Base-by-base conservation (phyloP, 169 alveolate species). In the Plasmodium fragile region DNA sequence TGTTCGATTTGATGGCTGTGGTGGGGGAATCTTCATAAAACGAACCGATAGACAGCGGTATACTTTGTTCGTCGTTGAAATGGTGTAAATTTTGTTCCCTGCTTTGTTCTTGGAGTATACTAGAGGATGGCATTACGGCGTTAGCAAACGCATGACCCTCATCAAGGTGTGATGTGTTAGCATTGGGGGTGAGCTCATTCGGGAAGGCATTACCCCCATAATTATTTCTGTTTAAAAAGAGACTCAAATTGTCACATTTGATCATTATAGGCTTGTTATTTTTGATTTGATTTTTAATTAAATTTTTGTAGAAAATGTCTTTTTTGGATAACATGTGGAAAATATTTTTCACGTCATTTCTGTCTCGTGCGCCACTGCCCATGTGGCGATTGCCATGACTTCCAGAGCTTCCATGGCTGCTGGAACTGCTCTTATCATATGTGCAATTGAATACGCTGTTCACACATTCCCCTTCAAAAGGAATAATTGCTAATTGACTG, bases 241-340 rank as follows among this genome's bases (percentile, higher is more conserved):
- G 69, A 82, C 32, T 82, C 30, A 82, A 41, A 30, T 82, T 41
- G 36, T 65, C 73, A 10, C 92, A 82, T 28, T 69, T 82, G 18
- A 82, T 82, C 92, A 65, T 39, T n/a, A 82, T 16, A 4, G 92
- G 92, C 41, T 82, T 82, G 69, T 69, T 65, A 43, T 32, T 82
- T 52, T 82, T 65, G 41, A 82, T 34, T 36, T 82, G 34, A 36
- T 34, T 82, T 32, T 82, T 82, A 10, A 82, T 39, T 28, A 78
- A 28, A 36, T 82, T 82, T 65, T 82, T 41, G 43, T 82, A 82
- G 32, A 82, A 25, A 8, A 82, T 82, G 49, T 82, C 92, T 82
- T 82, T 82, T 82, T 52, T 65, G 41, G 80, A 41, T 41, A 82
- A 82, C 5, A 82, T 7, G 49, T 49, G 53, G 30, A 82, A 82